Base-by-base conservation (phyloP, 176 grass and related monocot genomes). In the Juncus inflexus region DNA sequence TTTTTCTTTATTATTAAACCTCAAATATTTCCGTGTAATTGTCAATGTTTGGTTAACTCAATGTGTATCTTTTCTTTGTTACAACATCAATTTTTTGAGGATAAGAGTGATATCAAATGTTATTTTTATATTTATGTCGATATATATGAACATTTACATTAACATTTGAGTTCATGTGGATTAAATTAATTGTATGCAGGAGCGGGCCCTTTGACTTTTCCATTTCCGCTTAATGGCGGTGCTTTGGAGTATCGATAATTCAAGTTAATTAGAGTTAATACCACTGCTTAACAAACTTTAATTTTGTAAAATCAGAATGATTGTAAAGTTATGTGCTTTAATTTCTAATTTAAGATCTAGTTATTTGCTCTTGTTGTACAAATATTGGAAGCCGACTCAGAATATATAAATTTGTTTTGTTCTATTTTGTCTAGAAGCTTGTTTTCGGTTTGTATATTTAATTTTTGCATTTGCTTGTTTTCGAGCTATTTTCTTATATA, bases 171-270 rank as follows among this genome's bases (percentile, higher is more conserved):
- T 69, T 19, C 78, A n/a, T 84, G 9, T 3, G 38, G 16, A 52
- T 64, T 80, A 61, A 40, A 16, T 83, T 69, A 61, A 76, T 43
- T 83, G 0, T 47, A 47, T 47, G 43, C 43, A 47, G 43, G 43
- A 47, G 57, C 80, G 86, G 88, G 71, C 59, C 79, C 88, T 57
- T 85, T 84, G 66, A 91, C 84, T 66, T 87, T 91, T 76, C 80
- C 84, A 0, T 91, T 91, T 70, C 83, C 84, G 60, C 66, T 91
- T 75, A 73, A 69, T 78, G 63, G 80, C 13, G 64, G 77, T 70
- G 9, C 70, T n/a, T 79, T 91, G 77, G 80, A 87, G 54, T 91
- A 84, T 56, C 83, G 35, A 38, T 91, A 78, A 77, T 74, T 69
- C 5, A 62, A 68, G 60, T 81, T 52, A 52, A 28, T 28, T 28